These are phyloP conservation scores for Picea glauca DNA, from an alignment of 75 land plant species.

Conservation along the genomic window DNA sequence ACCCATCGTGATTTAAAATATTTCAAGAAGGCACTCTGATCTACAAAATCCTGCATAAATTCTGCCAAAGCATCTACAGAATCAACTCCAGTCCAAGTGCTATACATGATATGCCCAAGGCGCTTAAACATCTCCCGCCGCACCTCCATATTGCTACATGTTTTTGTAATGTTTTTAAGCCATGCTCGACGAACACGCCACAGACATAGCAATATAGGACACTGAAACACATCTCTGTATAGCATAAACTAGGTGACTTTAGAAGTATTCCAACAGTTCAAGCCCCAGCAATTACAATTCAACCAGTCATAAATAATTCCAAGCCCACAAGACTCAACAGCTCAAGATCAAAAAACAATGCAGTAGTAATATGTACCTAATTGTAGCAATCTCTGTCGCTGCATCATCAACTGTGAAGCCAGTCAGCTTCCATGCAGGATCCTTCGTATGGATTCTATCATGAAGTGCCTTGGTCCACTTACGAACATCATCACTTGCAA, in stretches of 20 bases:
- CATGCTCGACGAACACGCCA: constrained; percentile 84
- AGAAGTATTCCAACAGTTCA: background rate
- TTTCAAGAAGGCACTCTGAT: constrained; percentile 61
- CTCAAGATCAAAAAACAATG: background rate
- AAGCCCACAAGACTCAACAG: background rate
- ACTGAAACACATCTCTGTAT: constrained; percentile 56
- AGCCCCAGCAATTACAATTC: background rate
- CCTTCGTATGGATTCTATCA: constrained; percentile 41
- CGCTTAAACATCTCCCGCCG: constrained; percentile 65
- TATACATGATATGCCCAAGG: constrained; percentile 55
- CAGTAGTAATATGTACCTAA: constrained; percentile 36
- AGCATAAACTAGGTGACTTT: background rate
- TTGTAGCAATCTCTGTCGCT: constrained; percentile 57
- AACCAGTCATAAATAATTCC: constrained; percentile 5
- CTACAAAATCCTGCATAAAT: constrained; percentile 61
- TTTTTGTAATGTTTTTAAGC: constrained; percentile 64
- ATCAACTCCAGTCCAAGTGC: constrained; percentile 42
- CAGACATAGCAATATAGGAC: constrained; percentile 60
- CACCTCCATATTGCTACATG: constrained; percentile 43
- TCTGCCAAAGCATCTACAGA: constrained; percentile 30
- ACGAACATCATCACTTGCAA: constrained; percentile 43
- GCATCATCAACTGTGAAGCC: constrained; percentile 81
- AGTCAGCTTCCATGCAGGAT: constrained; percentile 47
- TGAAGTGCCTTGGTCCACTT: constrained; percentile 72
- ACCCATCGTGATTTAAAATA: constrained; percentile 69